These are phyloP conservation scores for Lasiodiplodia gonubiensis DNA, from an alignment of 2,329 filamentous ascomycete genomes.

Conservation along the genomic window DNA sequence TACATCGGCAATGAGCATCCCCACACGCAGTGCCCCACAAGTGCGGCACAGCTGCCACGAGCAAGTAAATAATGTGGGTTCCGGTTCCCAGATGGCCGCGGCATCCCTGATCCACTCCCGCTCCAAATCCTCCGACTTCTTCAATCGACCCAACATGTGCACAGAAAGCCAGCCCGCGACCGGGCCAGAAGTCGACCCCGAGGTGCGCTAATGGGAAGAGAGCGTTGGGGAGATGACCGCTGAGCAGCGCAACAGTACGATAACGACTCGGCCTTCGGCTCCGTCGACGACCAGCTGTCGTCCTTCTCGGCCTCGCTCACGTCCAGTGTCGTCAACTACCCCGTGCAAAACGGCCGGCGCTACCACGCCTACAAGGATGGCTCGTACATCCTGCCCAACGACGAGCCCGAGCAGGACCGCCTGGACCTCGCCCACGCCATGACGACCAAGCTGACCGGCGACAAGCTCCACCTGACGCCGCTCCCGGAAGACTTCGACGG, in stretches of 20 bases:
- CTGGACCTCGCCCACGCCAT: conserved; percentile 42
- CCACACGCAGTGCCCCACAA: not conserved
- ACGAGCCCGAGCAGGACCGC: conserved; percentile 44
- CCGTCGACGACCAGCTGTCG: conserved; percentile 32
- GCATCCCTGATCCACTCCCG: not conserved
- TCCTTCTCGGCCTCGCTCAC: conserved; percentile 24
- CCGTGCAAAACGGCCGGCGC: conserved; percentile 37
- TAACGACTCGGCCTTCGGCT: conserved; percentile 18
- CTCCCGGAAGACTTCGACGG: conserved; percentile 24
- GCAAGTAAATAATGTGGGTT: not conserved
- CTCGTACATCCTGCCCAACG: conserved; percentile 43
- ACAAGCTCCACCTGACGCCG: conserved; percentile 35
- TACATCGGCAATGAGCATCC: not conserved
- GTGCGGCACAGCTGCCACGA: not conserved
- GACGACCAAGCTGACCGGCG: conserved; percentile 44
- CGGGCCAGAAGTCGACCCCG: conserved; percentile 1
- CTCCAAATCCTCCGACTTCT: not conserved
- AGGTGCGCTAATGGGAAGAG: not conserved
- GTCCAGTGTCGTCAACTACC: conserved; percentile 31
- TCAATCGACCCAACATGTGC: not conserved
- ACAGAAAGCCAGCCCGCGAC: not conserved
- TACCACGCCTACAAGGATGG: conserved; percentile 37
- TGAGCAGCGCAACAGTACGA: not conserved
- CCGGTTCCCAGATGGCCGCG: not conserved
- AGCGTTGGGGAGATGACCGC: too few relatives aligned